Base-by-base conservation (phyloP, 1,139 yeast genomes). In the Geotrichum restrictum region DNA sequence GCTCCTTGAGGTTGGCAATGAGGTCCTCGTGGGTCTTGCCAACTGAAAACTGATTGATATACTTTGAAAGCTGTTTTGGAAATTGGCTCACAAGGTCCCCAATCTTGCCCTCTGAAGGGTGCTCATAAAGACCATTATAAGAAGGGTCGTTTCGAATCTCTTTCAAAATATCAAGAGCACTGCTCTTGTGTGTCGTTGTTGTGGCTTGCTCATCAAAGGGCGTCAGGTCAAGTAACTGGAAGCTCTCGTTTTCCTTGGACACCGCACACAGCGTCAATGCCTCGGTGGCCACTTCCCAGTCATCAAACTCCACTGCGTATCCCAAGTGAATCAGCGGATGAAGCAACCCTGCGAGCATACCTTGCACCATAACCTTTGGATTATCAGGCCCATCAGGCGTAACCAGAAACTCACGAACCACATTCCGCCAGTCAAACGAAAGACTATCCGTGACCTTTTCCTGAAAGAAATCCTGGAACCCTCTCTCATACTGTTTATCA, bases 281-380 rank as follows among this genome's bases (percentile, higher is more conserved):
- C 48, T 69, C 72, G 7, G 62, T 55, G 0, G 69, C 71, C 11
- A 69, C 48, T 21, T 60, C 59, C 19, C 64, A 59, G 43, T 62
- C 63, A 43, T 68, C 65, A 11, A 62, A 42, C 45, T 69, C 71
- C 31, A 60, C 56, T 1, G 72, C 72, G 47, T 67, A 69, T 21
- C 68, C 70, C 34, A 68, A 51, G 45, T 68, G 71, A 45, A 69
- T 68, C 52, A 69, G 41, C 1, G 70, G 68, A 51, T 68, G 71
- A 4, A 60, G 51, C 45, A 63, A 44, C 0, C 69, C 70, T 6
- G 64, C 62, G 16, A 58, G 52, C 16, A 67, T 40, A 5, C 63
- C 66, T 4, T 57, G 51, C 13, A 60, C 53, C 45, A 68, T 27
- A 11, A 41, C 13, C 18, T 43, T 32, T 6, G 46, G 31, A 14